Evolutionary conservation across 257 asterid genomes (phyloP).

Genomic region (Asclepias syriaca): DNA sequence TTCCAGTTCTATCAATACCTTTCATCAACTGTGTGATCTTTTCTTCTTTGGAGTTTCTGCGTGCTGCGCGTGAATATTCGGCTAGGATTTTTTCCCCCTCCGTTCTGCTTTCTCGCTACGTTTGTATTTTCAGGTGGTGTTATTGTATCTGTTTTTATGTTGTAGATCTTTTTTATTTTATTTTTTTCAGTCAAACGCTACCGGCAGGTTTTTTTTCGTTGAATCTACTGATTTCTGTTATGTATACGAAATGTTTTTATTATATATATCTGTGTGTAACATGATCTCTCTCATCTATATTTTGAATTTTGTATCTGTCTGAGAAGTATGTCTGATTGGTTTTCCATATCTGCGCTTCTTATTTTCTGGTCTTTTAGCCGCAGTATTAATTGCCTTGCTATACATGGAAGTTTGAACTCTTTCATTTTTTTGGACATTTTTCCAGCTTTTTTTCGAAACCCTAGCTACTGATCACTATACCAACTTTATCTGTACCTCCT

Average conservation of each 20-base stretch:
- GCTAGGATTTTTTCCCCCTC: neutral
- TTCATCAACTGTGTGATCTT: neutral
- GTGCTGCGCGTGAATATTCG: neutral
- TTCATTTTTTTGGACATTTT: conserved; percentile 10
- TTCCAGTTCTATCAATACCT: neutral
- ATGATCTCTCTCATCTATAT: neutral
- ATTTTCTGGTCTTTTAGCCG: conserved; percentile 29
- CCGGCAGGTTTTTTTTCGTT: neutral
- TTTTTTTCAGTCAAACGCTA: neutral
- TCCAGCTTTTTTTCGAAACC: conserved; percentile 29
- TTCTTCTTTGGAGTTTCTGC: neutral
- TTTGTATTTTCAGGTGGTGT: neutral
- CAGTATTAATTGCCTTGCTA: conserved; percentile 26
- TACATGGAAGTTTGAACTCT: conserved; percentile 17
- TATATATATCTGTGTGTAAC: neutral
- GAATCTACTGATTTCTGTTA: neutral
- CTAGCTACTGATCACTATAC: conserved; percentile 20
- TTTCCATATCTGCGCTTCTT: conserved; percentile 21
- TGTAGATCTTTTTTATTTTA: neutral
- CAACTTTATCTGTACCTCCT: neutral
- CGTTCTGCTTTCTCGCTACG: neutral
- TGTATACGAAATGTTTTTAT: neutral
- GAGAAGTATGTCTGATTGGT: conserved; percentile 19
- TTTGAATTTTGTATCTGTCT: neutral
- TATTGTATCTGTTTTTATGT: neutral